Percentiles rank a stretch among this genome's conserved stretches.
Conservation (phyloP, 805 yeast genomes). For the Saccharomycopsis malanga region DNA sequence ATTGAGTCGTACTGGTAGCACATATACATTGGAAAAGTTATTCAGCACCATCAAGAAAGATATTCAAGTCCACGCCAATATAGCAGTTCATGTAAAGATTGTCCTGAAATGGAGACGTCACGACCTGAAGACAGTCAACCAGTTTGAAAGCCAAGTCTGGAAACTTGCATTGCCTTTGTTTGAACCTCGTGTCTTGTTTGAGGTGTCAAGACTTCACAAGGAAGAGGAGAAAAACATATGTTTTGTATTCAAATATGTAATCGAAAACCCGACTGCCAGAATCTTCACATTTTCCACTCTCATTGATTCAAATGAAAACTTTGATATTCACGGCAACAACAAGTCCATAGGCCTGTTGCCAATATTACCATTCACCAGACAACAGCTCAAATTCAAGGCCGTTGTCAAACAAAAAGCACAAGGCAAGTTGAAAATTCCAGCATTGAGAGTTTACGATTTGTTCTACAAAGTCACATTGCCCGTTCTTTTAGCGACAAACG, state of each 20-base stretch:
- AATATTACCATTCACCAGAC: slow-evolving; percentile 56
- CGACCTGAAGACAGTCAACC: slow-evolving; percentile 24
- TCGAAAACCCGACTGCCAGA: slow-evolving; percentile 73
- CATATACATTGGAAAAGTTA: background rate
- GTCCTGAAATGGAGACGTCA: slow-evolving; percentile 32
- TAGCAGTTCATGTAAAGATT: slow-evolving; percentile 27
- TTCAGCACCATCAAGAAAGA: slow-evolving; percentile 23
- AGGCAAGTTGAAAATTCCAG: slow-evolving; percentile 43
- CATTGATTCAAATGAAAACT: slow-evolving; percentile 31
- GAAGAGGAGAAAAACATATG: slow-evolving; percentile 17
- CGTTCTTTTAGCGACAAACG: slow-evolving; percentile 35
- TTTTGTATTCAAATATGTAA: slow-evolving; percentile 37
- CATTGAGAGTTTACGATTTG: slow-evolving; percentile 58
- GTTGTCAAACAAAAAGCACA: slow-evolving; percentile 23
- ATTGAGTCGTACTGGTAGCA: slow-evolving; percentile 3
- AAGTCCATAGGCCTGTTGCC: slow-evolving; percentile 28
- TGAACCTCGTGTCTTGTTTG: slow-evolving; percentile 61
- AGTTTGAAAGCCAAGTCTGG: slow-evolving; percentile 35
- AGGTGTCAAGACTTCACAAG: slow-evolving; percentile 21
- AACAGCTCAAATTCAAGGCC: slow-evolving; percentile 33
- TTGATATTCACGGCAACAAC: slow-evolving; percentile 35
- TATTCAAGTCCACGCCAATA: slow-evolving; percentile 31
- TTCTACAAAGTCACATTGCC: slow-evolving; percentile 60
- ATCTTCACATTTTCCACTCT: slow-evolving; percentile 55
- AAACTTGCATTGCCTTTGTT: slow-evolving; percentile 52